These are phyloP conservation scores for Talaromyces sp. DNA, from an alignment of 2,329 filamentous ascomycete species.

Conservation along the genomic window DNA sequence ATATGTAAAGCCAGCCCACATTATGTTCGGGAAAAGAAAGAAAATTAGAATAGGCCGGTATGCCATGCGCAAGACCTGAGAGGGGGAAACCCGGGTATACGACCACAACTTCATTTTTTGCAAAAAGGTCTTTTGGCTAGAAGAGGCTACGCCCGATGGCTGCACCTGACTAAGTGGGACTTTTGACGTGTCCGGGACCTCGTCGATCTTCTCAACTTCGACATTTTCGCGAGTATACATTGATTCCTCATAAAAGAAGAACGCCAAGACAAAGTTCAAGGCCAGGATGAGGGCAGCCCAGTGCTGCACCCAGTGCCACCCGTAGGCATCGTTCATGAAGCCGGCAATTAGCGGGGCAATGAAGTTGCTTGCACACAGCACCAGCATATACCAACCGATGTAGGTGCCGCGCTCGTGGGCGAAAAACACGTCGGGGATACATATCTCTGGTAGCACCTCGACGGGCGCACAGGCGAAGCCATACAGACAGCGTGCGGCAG, in stretches of 20 bases:
- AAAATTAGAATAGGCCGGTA: conserved; percentile 20
- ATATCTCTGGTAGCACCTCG: conserved; percentile 47
- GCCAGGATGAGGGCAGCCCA: conserved; percentile 53
- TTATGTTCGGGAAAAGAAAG: conserved; percentile 25
- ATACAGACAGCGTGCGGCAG: conserved; percentile 25
- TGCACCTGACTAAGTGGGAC: conserved; percentile 10
- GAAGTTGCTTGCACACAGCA: conserved; percentile 43
- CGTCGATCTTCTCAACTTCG: conserved; percentile 21
- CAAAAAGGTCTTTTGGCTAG: conserved; percentile 15
- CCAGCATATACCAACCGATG: conserved; percentile 42
- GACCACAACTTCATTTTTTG: conserved; percentile 22
- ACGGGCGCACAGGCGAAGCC: conserved; percentile 47
- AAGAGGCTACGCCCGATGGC: neutral
- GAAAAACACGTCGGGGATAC: conserved; percentile 44
- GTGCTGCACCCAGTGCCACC: conserved; percentile 50
- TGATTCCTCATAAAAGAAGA: conserved; percentile 59
- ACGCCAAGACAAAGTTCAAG: conserved; percentile 48
- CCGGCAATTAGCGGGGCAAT: conserved; percentile 47
- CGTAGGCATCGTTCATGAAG: conserved; percentile 46
- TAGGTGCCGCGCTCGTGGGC: conserved; percentile 41
- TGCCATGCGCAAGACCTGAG: conserved; percentile 18
- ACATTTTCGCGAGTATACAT: conserved; percentile 45
- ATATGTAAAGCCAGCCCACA: conserved; percentile 25
- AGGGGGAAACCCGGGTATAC: conserved; percentile 17
- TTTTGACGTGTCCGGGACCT: conserved; percentile 10